Conservation (phyloP, 495 filamentous ascomycete species). For the Neurospora sp. region DNA sequence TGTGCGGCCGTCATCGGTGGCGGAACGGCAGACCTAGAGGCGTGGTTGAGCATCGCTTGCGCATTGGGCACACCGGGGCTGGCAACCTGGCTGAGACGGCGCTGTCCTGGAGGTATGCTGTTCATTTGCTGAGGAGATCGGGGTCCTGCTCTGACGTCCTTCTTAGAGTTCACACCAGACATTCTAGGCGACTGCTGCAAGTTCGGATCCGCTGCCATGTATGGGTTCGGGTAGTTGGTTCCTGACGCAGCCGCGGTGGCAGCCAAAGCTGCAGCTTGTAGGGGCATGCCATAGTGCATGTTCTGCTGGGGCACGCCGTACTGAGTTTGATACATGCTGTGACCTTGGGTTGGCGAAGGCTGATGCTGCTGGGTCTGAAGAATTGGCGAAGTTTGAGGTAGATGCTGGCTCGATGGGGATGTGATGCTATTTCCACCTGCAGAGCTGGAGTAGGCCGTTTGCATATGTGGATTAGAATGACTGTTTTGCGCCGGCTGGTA, state of each 20-base stretch:
- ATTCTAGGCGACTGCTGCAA: conserved; percentile 54
- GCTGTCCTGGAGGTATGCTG: conserved; percentile 32
- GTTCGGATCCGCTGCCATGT: conserved; percentile 44
- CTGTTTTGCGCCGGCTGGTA: conserved; percentile 49
- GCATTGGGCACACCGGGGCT: conserved; percentile 51
- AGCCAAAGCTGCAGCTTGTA: conserved; percentile 61
- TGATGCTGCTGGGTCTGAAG: conserved; percentile 50
- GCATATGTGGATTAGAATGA: conserved; percentile 36
- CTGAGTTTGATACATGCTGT: conserved; percentile 49
- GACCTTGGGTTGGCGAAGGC: conserved; percentile 41
- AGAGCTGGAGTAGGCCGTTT: conserved; percentile 39
- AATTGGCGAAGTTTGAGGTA: conserved; percentile 51
- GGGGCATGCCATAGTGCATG: conserved; percentile 54
- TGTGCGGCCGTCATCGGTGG: conserved; percentile 38
- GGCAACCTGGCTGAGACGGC: conserved; percentile 54
- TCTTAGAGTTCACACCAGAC: conserved; percentile 37
- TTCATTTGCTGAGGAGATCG: conserved; percentile 55
- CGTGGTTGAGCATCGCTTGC: conserved; percentile 49
- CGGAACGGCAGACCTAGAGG: conserved; percentile 30
- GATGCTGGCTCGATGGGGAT: conserved; percentile 49
- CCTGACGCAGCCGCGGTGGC: conserved; percentile 59
- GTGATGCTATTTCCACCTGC: conserved; percentile 51
- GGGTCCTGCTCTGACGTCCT: conserved; percentile 44
- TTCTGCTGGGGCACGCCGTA: conserved; percentile 47
- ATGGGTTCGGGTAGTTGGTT: conserved; percentile 38